Evolutionary conservation across 176 grass and related monocot species (phyloP).

Genomic region (Bolboschoenus planiculmis): DNA sequence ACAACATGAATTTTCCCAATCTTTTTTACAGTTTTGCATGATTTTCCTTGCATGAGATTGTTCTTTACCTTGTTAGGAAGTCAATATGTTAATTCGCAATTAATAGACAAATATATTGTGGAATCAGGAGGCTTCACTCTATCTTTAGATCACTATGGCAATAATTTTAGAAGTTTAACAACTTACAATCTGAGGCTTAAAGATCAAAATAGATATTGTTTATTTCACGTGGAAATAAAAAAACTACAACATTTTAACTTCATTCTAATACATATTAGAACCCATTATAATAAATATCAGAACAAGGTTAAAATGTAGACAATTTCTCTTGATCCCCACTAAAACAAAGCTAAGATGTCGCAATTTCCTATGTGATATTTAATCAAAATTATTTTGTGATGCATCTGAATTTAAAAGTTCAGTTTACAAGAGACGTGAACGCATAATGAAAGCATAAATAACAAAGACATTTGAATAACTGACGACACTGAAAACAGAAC

Average conservation of each 20-base stretch:
- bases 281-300: too few relatives aligned
- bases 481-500: not conserved
- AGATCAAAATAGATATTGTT: not conserved
- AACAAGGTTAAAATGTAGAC: not conserved
- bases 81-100: too few relatives aligned
- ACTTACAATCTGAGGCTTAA: not conserved
- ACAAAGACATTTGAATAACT: not conserved
- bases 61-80: too few relatives aligned
- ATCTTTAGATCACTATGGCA: not conserved
- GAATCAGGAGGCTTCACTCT: not conserved
- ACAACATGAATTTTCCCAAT: too few relatives aligned
- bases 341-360: not conserved
- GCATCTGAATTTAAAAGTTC: not conserved
- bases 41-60: too few relatives aligned
- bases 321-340: not conserved
- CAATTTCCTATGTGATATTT: not conserved
- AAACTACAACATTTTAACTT: not conserved
- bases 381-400: not conserved
- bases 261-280: not conserved
- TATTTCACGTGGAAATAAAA: not conserved
- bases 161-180: not conserved
- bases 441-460: not conserved
- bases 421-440: not conserved
- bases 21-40: too few relatives aligned
- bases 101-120: not conserved